Evolutionary conservation across 768 basidiomycete species (phyloP).

Genomic region (Lentinula raphanica): DNA sequence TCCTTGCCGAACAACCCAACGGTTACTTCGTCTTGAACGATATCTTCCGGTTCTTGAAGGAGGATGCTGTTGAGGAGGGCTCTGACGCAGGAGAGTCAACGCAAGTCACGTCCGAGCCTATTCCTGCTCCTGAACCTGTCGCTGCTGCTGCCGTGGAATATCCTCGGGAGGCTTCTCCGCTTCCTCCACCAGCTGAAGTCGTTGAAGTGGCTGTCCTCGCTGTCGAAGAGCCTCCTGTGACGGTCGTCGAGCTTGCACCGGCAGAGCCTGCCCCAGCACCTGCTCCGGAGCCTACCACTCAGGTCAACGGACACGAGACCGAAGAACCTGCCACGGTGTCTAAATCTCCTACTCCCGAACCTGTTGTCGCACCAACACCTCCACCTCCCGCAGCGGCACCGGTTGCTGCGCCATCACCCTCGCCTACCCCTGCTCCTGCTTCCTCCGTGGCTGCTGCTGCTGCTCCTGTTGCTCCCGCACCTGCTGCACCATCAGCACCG

Average conservation of each 20-base stretch:
- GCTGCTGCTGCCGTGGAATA: slow-evolving; percentile 29
- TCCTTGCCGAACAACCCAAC: slow-evolving; percentile 98
- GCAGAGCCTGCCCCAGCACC: slow-evolving; percentile 25
- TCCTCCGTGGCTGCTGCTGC: no score
- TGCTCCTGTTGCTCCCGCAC: slow-evolving; percentile 30
- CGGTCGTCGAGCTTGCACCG: slow-evolving; percentile 16
- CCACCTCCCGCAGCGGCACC: slow-evolving; percentile 25
- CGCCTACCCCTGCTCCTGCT: slow-evolving; percentile 23
- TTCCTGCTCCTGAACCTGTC: slow-evolving; percentile 26
- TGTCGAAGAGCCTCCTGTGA: slow-evolving; percentile 24
- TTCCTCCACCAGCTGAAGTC: slow-evolving; percentile 18
- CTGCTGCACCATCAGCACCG: slow-evolving; percentile 36
- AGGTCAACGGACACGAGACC: slow-evolving; percentile 7
- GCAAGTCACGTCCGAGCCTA: slow-evolving; percentile 26
- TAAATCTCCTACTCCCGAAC: slow-evolving; percentile 19
- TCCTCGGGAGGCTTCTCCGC: slow-evolving; percentile 26
- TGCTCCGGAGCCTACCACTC: slow-evolving; percentile 16
- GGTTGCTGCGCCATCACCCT: slow-evolving; percentile 24
- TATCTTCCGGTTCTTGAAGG: slow-evolving; percentile 99
- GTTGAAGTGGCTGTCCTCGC: slow-evolving; percentile 15
- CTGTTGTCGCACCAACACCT: slow-evolving; percentile 19
- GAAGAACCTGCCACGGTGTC: slow-evolving; percentile 20
- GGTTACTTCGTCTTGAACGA: slow-evolving; percentile 99
- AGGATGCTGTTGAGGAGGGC: slow-evolving; percentile 81
- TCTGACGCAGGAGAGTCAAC: slow-evolving; percentile 38